Conservation (phyloP, 768 basidiomycete species). For the Boletus vinaceobasis region DNA sequence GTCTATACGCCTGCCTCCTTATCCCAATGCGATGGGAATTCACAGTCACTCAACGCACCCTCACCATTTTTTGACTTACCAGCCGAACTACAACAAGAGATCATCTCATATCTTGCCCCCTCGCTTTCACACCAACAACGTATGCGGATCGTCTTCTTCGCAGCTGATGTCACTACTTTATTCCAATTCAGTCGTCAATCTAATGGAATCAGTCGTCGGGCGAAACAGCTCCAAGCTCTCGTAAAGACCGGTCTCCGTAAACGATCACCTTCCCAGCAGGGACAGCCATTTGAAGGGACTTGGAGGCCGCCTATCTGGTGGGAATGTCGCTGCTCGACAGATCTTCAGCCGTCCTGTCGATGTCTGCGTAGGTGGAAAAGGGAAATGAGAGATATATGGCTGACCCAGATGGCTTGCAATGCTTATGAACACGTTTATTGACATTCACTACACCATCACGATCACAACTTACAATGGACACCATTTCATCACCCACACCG, state of each 20-base stretch:
- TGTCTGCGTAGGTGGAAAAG: constrained; percentile 35
- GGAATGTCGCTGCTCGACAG: constrained; percentile 29
- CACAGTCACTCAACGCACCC: constrained; percentile 1
- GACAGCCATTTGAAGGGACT: constrained; percentile 28
- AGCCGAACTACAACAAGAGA: constrained; percentile 52
- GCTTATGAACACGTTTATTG: constrained; percentile 35
- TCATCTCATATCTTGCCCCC: constrained; percentile 57
- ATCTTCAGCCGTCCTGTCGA: constrained; percentile 23
- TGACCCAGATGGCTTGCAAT: constrained; percentile 45
- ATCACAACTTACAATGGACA: constrained; percentile 1
- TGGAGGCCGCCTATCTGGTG: constrained; percentile 35
- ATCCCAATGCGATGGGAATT: constrained; percentile 5
- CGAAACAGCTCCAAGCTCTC: constrained; percentile 1
- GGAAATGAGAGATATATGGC: constrained; percentile 45
- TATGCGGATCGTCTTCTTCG: constrained; percentile 50
- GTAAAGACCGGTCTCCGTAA: constrained; percentile 5
- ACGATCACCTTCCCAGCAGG: constrained; percentile 7
- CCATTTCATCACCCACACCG: background rate
- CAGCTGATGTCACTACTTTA: constrained; percentile 45
- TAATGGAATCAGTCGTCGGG: constrained; percentile 3
- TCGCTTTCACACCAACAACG: constrained; percentile 53
- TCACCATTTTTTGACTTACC: constrained; percentile 46
- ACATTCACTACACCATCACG: background rate
- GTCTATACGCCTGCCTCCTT: background rate
- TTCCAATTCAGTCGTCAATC: constrained; percentile 32